Percentiles rank a stretch among this genome's conserved stretches.
phyloP scores from a whole-genome alignment of 805 yeast genomes.

The Groenewaldozyma tartarivorans region DNA sequence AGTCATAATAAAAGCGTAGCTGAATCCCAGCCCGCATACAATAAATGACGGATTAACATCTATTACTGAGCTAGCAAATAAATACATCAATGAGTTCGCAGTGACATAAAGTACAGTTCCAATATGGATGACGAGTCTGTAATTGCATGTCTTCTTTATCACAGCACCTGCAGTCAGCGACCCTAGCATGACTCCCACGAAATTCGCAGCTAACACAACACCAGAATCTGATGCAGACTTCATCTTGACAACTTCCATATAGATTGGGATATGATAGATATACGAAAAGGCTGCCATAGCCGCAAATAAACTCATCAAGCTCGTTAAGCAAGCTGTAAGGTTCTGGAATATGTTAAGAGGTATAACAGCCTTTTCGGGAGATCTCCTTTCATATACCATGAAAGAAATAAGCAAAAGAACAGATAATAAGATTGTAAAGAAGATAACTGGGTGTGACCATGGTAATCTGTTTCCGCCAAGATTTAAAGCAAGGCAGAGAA shows the following conservation, averaged over 20 bases:
- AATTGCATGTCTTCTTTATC: constrained; percentile 60
- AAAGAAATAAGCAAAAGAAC: constrained; percentile 33
- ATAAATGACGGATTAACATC: constrained; percentile 34
- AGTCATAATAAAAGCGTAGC: constrained; percentile 58
- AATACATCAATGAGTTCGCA: constrained; percentile 36
- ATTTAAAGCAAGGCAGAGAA: constrained; percentile 54
- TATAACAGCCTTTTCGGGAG: constrained; percentile 55
- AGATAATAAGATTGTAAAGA: constrained; percentile 12
- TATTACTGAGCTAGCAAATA: constrained; percentile 16
- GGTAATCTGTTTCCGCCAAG: constrained; percentile 49
- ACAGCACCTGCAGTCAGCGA: constrained; percentile 57
- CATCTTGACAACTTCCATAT: constrained; percentile 44
- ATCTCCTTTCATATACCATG: constrained; percentile 39
- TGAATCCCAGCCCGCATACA: constrained; percentile 49
- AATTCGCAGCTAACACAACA: constrained; percentile 40
- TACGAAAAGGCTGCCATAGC: constrained; percentile 59
- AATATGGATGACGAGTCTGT: constrained; percentile 37
- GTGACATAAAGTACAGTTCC: constrained; percentile 35
- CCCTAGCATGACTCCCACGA: constrained; percentile 58
- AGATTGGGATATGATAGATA: constrained; percentile 64
- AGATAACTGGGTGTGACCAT: constrained; percentile 37
- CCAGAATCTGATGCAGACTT: constrained; percentile 51
- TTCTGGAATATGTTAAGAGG: constrained; percentile 51
- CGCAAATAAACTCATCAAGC: constrained; percentile 59
- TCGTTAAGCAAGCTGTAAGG: constrained; percentile 53